phyloP scores from a whole-genome alignment of 1,139 yeast species.

The Protomyces inouyei region DNA sequence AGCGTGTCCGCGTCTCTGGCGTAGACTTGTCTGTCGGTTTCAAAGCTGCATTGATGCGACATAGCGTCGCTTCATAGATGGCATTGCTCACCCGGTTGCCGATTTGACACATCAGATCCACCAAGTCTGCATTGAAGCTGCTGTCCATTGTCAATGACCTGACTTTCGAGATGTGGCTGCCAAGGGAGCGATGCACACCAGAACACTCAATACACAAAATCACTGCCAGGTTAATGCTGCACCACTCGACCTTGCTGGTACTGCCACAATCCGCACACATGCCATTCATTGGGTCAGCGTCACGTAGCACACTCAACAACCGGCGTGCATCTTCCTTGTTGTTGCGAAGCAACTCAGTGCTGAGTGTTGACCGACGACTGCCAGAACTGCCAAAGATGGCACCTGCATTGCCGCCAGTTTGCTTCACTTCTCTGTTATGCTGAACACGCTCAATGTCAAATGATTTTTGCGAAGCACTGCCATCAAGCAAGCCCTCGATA shows the following conservation, averaged over 20 bases:
- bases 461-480: slow-evolving; percentile 30
- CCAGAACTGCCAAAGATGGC: slow-evolving; percentile 16
- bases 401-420: slow-evolving; percentile 17
- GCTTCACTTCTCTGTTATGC: slow-evolving; percentile 14
- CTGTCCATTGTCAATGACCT: slow-evolving; percentile 75
- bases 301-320: slow-evolving; percentile 45
- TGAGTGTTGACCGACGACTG: slow-evolving; percentile 7
- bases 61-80: slow-evolving; percentile 49
- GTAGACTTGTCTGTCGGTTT: slow-evolving; percentile 33
- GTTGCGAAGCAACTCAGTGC: slow-evolving; percentile 10
- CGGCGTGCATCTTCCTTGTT: slow-evolving; percentile 19
- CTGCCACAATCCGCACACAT: slow-evolving; percentile 76
- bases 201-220: slow-evolving; percentile 81
- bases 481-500: slow-evolving; percentile 39
- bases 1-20: slow-evolving; percentile 32
- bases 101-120: slow-evolving; percentile 54
- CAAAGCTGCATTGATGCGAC: slow-evolving; percentile 40
- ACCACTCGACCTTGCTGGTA: slow-evolving; percentile 71
- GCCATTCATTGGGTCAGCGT: slow-evolving; percentile 50
- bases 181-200: slow-evolving; percentile 67
- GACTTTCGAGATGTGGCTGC: slow-evolving; percentile 66
- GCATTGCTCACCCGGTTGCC: slow-evolving; percentile 63
- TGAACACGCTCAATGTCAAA: slow-evolving; percentile 10
- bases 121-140: slow-evolving; percentile 60
- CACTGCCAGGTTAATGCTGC: slow-evolving; percentile 68